A percentile compares a stretch with the other conserved stretches of the same genome.
Evolutionary conservation across 257 asterid species (phyloP).

Genomic region (Primulina huaijiensis): DNA sequence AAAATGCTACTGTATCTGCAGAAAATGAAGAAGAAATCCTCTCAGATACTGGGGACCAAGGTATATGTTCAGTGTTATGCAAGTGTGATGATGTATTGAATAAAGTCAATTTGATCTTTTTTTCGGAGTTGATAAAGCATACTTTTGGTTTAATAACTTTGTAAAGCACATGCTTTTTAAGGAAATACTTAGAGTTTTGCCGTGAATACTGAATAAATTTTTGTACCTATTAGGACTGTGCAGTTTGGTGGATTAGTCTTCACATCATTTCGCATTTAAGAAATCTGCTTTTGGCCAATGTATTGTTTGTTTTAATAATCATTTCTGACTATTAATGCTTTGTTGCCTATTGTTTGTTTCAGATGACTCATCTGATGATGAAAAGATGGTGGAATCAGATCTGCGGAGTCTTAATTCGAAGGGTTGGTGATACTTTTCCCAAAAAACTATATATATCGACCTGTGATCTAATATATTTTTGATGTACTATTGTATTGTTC

Average conservation of each 20-base stretch:
- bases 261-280: neutral
- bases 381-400: slow-evolving; percentile 63
- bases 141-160: neutral
- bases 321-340: neutral
- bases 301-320: slow-evolving; percentile 8
- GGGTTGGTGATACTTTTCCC: slow-evolving; percentile 44
- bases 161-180: neutral
- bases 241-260: neutral
- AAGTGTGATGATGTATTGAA: neutral
- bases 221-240: neutral
- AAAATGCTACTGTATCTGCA: slow-evolving; percentile 37
- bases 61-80: slow-evolving; percentile 33
- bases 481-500: neutral
- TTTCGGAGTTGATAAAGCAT: neutral
- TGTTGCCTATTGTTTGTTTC: slow-evolving; percentile 25
- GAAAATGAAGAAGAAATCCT: slow-evolving; percentile 66
- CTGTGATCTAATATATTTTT: neutral
- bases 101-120: neutral
- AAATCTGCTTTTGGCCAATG: neutral
- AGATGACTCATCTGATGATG: slow-evolving; percentile 47
- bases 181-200: neutral
- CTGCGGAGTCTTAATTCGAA: slow-evolving; percentile 63
- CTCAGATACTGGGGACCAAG: slow-evolving; percentile 74
- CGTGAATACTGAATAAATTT: neutral
- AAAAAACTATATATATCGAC: neutral